These are phyloP conservation scores for Coccomyxa sp. DNA, from an alignment of 139 green algal genomes.

Conservation along the genomic window DNA sequence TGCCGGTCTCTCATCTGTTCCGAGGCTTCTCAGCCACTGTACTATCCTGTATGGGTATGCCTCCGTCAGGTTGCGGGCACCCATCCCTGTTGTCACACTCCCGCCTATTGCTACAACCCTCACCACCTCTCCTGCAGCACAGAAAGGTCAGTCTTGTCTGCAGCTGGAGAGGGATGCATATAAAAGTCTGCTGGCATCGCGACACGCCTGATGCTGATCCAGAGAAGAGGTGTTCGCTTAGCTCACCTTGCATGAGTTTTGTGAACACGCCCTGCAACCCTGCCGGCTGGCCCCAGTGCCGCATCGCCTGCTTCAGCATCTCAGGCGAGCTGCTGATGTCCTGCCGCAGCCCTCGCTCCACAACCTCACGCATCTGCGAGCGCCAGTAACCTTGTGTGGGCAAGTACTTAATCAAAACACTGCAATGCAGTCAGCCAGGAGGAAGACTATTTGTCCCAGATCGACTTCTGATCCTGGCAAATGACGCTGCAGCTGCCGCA, in stretches of 20 bases:
- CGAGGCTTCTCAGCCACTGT: background rate
- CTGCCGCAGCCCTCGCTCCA: background rate
- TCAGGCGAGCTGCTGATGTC: background rate
- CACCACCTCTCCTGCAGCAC: background rate
- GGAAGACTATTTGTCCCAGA: no score
- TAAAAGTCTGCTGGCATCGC: background rate
- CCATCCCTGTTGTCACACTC: conserved; percentile 3
- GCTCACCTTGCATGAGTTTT: background rate
- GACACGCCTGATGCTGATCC: background rate
- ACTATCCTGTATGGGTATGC: background rate
- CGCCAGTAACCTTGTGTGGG: background rate
- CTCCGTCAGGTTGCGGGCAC: background rate
- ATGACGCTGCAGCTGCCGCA: no score
- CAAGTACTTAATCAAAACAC: background rate
- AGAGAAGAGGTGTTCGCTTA: background rate
- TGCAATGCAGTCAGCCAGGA: no score
- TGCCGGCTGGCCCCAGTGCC: background rate
- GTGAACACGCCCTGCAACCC: background rate
- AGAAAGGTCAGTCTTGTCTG: background rate
- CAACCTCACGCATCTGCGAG: background rate
- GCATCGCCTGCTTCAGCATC: background rate
- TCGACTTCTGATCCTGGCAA: no score
- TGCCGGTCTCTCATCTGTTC: background rate
- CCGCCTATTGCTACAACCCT: background rate
- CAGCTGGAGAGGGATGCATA: background rate